Conservation (phyloP, 2,329 filamentous ascomycete species). For the Drechslerella stenobrocha region DNA sequence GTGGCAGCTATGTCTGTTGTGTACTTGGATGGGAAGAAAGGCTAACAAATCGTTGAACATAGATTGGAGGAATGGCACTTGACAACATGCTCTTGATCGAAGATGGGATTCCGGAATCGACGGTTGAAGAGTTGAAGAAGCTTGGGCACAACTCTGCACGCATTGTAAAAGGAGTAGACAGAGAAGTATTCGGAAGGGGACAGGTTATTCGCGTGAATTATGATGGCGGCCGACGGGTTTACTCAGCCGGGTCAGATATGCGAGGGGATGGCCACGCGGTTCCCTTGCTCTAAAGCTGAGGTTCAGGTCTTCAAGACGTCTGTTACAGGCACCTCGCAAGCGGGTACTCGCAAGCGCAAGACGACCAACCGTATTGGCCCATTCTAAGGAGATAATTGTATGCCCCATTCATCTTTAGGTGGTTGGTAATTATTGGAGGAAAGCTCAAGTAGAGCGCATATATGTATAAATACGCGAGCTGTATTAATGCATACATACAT, state of each 20-base stretch:
- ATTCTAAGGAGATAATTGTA: too few relatives aligned
- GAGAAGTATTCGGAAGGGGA: conserved; percentile 78
- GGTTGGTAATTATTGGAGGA: too few relatives aligned
- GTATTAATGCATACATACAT: too few relatives aligned
- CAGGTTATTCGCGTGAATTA: conserved; percentile 80
- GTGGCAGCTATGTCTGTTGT: background rate
- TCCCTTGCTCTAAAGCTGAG: conserved; percentile 58
- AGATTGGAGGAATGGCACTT: conserved; percentile 69
- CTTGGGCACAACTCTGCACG: conserved; percentile 72
- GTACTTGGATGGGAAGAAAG: background rate
- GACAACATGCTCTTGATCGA: conserved; percentile 69
- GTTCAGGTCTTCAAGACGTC: too few relatives aligned
- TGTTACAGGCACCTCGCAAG: too few relatives aligned
- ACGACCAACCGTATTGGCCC: too few relatives aligned
- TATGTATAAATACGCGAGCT: too few relatives aligned
- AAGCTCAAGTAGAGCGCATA: too few relatives aligned
- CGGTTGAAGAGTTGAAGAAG: conserved; percentile 67
- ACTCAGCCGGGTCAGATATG: conserved; percentile 85
- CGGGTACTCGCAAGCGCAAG: too few relatives aligned
- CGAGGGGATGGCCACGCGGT: conserved; percentile 79
- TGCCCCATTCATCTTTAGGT: too few relatives aligned
- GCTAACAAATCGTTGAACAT: conserved; percentile 21
- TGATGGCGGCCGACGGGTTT: conserved; percentile 70
- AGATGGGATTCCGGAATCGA: conserved; percentile 73
- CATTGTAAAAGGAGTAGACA: conserved; percentile 67